A percentile compares a stretch with the other conserved stretches of the same genome.
Evolutionary conservation across 345 rosid species (phyloP).

Genomic region (Bruguiera gymnorhiza): DNA sequence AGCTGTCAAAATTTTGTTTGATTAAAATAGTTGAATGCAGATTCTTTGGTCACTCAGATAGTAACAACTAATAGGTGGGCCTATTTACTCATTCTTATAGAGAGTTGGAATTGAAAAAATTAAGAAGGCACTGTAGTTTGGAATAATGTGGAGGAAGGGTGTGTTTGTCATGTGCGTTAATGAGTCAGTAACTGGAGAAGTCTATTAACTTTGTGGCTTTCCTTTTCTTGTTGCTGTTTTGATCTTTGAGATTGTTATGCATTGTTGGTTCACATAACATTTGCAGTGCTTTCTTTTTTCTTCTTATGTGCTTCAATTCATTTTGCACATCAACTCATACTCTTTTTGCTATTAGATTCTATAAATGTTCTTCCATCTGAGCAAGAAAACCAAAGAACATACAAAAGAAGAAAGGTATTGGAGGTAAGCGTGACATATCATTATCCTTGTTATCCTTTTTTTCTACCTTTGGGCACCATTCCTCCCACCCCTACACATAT

Average conservation of each 20-base stretch:
- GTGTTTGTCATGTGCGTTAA: not conserved
- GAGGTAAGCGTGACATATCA: not conserved
- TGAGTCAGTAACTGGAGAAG: not conserved
- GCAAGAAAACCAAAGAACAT: constrained; percentile 38
- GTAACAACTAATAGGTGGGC: not conserved
- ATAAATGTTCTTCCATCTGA: constrained; percentile 26
- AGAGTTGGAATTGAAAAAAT: not conserved
- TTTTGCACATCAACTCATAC: not conserved
- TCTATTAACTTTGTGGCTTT: not conserved
- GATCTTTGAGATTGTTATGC: constrained; percentile 3
- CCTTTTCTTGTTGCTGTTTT: not conserved
- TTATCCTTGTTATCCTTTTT: not conserved
- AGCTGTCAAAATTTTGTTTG: not conserved
- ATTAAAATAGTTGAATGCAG: not conserved
- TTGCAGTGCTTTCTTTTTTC: not conserved
- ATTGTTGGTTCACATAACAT: not conserved
- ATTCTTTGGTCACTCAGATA: too few relatives aligned
- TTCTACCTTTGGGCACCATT: not conserved
- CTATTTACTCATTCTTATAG: constrained; percentile 7
- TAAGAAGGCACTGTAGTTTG: not conserved
- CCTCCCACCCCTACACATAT: not conserved
- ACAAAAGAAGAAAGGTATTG: constrained; percentile 72
- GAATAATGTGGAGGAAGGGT: not conserved
- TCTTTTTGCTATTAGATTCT: constrained; percentile 41
- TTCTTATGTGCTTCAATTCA: not conserved